Evolutionary conservation across 352 stramenopile species (phyloP).

Genomic region (Phytophthora lateralis): DNA sequence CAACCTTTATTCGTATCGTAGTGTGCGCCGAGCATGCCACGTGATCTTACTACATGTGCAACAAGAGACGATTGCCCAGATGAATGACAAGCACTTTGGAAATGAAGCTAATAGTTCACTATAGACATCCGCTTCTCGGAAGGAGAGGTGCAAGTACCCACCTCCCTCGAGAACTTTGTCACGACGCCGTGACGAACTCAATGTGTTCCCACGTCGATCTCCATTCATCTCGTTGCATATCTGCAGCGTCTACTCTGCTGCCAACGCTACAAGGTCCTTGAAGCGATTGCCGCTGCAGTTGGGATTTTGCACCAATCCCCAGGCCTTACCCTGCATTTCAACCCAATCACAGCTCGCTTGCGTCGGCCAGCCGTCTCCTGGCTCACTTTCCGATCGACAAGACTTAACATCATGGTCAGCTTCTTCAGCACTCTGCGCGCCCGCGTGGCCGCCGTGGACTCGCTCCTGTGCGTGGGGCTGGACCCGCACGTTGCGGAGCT

Average conservation of each 20-base stretch:
- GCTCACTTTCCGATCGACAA: slow-evolving; percentile 10
- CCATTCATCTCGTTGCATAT: background rate
- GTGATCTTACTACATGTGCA: too few species aligned
- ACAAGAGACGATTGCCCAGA: too few species aligned
- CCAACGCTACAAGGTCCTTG: background rate
- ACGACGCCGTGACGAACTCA: too few species aligned
- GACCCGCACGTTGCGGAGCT: slow-evolving; percentile 94
- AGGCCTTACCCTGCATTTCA: background rate
- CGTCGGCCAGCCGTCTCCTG: slow-evolving; percentile 11
- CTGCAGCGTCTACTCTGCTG: background rate
- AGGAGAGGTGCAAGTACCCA: too few species aligned
- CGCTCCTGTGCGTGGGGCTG: slow-evolving; percentile 97
- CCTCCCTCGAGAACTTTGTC: too few species aligned
- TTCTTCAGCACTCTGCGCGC: slow-evolving; percentile 91
- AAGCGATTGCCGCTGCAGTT: too few species aligned
- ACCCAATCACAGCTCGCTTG: slow-evolving; percentile 6
- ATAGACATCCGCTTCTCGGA: too few species aligned
- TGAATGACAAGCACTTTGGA: too few species aligned
- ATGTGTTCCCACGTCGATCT: too few species aligned
- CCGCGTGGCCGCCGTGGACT: slow-evolving; percentile 92
- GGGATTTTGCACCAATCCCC: slow-evolving; percentile 5
- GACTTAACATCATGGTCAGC: slow-evolving; percentile 32
- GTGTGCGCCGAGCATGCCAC: too few species aligned
- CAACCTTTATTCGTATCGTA: too few species aligned
- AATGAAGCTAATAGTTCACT: too few species aligned